Conservation (phyloP, 805 yeast species). For the Hanseniaspora occidentalis region DNA sequence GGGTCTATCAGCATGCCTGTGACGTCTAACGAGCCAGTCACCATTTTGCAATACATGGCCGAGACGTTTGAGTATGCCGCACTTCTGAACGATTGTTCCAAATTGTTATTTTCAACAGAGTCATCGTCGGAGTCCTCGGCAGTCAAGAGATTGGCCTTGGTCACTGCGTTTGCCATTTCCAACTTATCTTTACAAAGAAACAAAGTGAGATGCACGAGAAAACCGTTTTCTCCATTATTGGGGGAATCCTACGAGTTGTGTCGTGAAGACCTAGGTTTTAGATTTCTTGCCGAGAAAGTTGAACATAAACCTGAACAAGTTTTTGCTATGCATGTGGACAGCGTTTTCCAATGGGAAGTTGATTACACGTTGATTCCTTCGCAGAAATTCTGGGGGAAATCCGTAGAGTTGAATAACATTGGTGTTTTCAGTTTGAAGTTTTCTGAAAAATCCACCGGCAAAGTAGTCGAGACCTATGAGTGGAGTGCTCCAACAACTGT, state of each 20-base stretch:
- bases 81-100: constrained; percentile 36
- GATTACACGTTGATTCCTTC: constrained; percentile 55
- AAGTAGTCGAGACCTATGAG: constrained; percentile 38
- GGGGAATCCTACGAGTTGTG: constrained; percentile 92
- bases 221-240: constrained; percentile 88
- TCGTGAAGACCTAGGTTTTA: constrained; percentile 65
- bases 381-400: constrained; percentile 93
- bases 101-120: neutral
- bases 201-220: constrained; percentile 65
- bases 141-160: constrained; percentile 51
- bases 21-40: constrained; percentile 81
- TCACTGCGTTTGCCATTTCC: constrained; percentile 68
- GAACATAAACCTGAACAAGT: constrained; percentile 70
- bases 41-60: constrained; percentile 65
- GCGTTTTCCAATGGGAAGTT: constrained; percentile 45
- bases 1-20: constrained; percentile 87
- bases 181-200: constrained; percentile 57
- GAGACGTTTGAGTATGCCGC: constrained; percentile 71
- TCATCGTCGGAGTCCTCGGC: constrained; percentile 32
- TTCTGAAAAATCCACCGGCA: constrained; percentile 34
- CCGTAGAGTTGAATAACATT: constrained; percentile 65
- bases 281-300: constrained; percentile 77
- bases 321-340: constrained; percentile 68
- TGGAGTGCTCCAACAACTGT: constrained; percentile 79
- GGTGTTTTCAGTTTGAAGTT: constrained; percentile 54